phyloP scores from a whole-genome alignment of 1,139 yeast genomes.

The Suhomyces yuchorum region DNA sequence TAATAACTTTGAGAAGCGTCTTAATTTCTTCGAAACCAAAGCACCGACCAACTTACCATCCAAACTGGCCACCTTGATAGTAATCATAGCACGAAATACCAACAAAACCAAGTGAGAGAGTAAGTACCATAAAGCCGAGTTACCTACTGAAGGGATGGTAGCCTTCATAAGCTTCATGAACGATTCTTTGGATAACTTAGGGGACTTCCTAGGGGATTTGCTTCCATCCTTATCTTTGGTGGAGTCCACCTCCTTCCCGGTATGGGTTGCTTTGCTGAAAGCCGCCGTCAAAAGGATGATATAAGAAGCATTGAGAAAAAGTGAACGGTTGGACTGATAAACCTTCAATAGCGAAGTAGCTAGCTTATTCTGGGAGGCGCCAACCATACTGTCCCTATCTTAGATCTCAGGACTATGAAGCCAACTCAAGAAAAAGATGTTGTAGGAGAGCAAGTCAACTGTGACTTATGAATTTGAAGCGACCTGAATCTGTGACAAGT shows the following conservation, averaged over 20 bases:
- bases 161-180: conserved; percentile 37
- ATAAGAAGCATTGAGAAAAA: conserved; percentile 52
- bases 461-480: neutral
- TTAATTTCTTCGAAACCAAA: conserved; percentile 70
- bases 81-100: conserved; percentile 68
- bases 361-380: conserved; percentile 4
- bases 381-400: neutral
- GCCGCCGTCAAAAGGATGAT: conserved; percentile 49
- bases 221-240: conserved; percentile 12
- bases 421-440: neutral
- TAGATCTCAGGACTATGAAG: neutral
- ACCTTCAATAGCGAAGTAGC: conserved; percentile 34
- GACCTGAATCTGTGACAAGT: neutral
- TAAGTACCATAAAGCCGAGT: conserved; percentile 45
- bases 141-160: conserved; percentile 39
- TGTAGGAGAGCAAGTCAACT: neutral
- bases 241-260: conserved; percentile 20
- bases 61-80: conserved; percentile 80
- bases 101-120: conserved; percentile 61
- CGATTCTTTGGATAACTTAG: conserved; percentile 39
- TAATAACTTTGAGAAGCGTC: conserved; percentile 62
- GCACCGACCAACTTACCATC: conserved; percentile 89
- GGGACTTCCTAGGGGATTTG: conserved; percentile 21
- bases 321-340: conserved; percentile 48
- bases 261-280: conserved; percentile 46